phyloP scores from a whole-genome alignment of 2,329 filamentous ascomycete genomes.

The Botrytis medusae region DNA sequence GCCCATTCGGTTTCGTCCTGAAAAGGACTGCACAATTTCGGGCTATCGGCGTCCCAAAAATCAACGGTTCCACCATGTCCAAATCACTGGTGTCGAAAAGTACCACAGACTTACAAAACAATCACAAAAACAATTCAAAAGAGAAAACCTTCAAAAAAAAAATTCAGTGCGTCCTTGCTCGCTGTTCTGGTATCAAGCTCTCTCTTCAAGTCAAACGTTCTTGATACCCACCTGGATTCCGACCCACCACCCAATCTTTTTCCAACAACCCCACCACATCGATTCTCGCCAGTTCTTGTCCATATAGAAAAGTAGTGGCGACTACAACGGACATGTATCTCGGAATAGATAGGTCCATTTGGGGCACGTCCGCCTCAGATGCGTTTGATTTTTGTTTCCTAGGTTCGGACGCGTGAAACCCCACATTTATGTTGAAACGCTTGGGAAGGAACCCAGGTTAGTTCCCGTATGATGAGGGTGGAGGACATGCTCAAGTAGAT shows the following conservation, averaged over 20 bases:
- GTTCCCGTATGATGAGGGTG: constrained; percentile 7
- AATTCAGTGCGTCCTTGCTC: background rate
- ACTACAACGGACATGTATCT: constrained; percentile 8
- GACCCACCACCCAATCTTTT: too few relatives aligned
- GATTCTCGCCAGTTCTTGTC: background rate
- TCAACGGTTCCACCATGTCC: background rate
- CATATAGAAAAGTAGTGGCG: constrained; percentile 4
- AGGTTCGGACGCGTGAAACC: constrained; percentile 1
- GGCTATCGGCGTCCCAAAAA: background rate
- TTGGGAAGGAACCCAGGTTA: constrained; percentile 3
- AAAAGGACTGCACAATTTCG: background rate
- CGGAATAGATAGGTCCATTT: background rate
- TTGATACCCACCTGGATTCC: background rate
- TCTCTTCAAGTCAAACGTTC: background rate
- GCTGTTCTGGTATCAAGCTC: background rate
- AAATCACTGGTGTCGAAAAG: background rate
- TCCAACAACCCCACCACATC: background rate
- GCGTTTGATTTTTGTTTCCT: background rate
- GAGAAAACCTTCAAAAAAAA: background rate
- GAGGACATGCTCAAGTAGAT: background rate
- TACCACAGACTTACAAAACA: background rate
- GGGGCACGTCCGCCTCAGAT: background rate
- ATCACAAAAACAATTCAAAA: background rate
- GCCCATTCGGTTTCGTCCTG: background rate
- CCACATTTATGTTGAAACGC: background rate